A percentile compares a stretch with the other conserved stretches of the same genome.
phyloP scores from a whole-genome alignment of 139 green algal species.

The Spirogloea muscicola region DNA sequence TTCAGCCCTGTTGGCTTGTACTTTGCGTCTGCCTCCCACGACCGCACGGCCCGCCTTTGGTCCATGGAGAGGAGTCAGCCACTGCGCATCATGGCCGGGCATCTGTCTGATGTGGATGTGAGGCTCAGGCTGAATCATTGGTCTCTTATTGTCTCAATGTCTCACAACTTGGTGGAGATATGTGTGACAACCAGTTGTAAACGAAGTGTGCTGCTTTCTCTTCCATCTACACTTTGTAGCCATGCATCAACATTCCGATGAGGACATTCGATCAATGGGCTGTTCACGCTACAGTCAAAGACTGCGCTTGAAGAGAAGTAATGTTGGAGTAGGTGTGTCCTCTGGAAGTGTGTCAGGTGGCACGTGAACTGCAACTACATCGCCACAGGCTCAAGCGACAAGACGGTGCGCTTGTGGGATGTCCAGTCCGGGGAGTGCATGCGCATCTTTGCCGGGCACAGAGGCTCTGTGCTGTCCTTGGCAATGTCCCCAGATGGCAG shows the following conservation, averaged over 20 bases:
- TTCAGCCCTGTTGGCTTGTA: conserved; percentile 63
- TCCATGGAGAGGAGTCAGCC: conserved; percentile 63
- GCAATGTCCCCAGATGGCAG: conserved; percentile 71
- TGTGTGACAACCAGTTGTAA: too few species aligned
- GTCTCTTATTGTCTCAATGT: not conserved
- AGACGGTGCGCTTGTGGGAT: conserved; percentile 87
- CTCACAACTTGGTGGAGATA: too few species aligned
- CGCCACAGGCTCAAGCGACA: conserved; percentile 79
- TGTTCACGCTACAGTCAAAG: too few species aligned
- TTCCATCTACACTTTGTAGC: too few species aligned
- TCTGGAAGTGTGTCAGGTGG: conserved; percentile 73
- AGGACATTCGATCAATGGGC: too few species aligned
- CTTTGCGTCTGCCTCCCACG: conserved; percentile 76
- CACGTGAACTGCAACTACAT: conserved; percentile 91
- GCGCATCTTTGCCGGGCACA: conserved; percentile 71
- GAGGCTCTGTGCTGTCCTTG: conserved; percentile 57
- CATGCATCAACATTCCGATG: too few species aligned
- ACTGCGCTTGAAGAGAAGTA: too few species aligned
- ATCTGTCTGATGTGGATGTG: conserved; percentile 80
- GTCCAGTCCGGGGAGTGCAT: conserved; percentile 60
- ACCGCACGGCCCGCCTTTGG: conserved; percentile 85
- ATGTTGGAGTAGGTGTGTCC: too few species aligned
- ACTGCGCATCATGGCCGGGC: conserved; percentile 73
- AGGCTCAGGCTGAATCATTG: not conserved
- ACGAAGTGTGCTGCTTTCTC: too few species aligned